A percentile compares a stretch with the other conserved stretches of the same genome.
phyloP scores from a whole-genome alignment of 176 grass and related monocot species.

The Hordeum marinum region DNA sequence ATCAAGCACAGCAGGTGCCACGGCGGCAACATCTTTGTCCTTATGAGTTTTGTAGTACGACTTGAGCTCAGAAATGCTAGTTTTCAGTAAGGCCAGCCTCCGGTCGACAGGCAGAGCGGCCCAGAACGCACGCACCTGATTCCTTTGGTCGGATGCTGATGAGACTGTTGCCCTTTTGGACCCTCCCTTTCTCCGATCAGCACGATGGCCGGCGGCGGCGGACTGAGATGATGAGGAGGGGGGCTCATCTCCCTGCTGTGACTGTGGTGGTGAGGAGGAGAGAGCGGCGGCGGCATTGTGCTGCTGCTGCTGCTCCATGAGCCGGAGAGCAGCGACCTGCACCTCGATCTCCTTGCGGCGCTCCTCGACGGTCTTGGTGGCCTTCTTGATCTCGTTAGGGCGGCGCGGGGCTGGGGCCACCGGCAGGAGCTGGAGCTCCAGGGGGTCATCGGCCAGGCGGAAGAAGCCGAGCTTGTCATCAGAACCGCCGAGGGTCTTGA shows the following conservation, averaged over 20 bases:
- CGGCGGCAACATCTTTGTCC: conserved; percentile 33
- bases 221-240: conserved; percentile 52
- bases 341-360: conserved; percentile 96
- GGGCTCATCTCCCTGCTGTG: conserved; percentile 41
- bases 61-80: conserved; percentile 56
- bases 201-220: conserved; percentile 21
- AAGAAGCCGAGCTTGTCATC: conserved; percentile 77
- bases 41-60: conserved; percentile 41
- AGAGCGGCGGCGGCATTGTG: not conserved
- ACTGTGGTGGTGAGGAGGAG: not conserved
- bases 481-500: conserved; percentile 57
- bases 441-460: conserved; percentile 50
- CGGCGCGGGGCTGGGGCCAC: conserved; percentile 37
- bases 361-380: conserved; percentile 76
- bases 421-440: conserved; percentile 67
- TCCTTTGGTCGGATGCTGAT: conserved; percentile 37
- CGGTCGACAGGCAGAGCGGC: conserved; percentile 34
- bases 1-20: conserved; percentile 32
- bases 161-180: conserved; percentile 38
- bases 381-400: conserved; percentile 91
- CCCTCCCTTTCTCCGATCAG: conserved; percentile 51
- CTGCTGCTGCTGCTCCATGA: conserved; percentile 68
- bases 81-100: conserved; percentile 45
- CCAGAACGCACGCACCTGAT: conserved; percentile 80
- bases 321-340: conserved; percentile 53